Base-by-base conservation (phyloP, 2,329 filamentous ascomycete genomes). In the Sporothrix brasiliensis region DNA sequence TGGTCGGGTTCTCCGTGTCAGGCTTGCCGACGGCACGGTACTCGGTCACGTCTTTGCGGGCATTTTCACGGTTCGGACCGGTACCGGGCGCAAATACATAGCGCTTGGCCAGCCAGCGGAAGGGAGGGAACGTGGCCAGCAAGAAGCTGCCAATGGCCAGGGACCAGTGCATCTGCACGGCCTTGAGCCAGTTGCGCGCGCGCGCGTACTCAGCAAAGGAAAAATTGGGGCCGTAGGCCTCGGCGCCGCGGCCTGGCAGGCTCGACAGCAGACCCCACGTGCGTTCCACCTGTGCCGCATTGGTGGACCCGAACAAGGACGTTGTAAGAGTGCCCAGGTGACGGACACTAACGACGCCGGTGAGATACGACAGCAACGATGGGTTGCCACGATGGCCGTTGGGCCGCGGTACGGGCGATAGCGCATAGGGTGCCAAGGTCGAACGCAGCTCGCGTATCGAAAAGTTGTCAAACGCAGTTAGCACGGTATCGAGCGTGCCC, bases 401-500 rank as follows among this genome's bases (percentile, higher is more conserved):
- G 5, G 79, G 74, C 67, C 85, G 83, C 2, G 83, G 81, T 14
- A 88, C 76, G 0, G 89, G 88, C 0, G 88, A 90, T 11, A 87
- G 78, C 0, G 84, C 84, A 75, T 84, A 90, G 16, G 88, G 87
- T 30, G 78, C 77, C 69, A 80, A 77, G 1, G 85, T 79, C 3
- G 78, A 79, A 16, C 75, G 76, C 6, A 90, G 73, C 68, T 89
- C 79, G 63, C 81, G 79, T 21, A 86, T 67, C 27, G 80, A 79
- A 75, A 84, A 88, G 60, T 79, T 78, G 34, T 90, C 87, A 70
- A 88, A 82, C 27, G 88, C 74, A 61, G 77, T 85, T 16, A 97
- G 78, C 4, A 89, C 81, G 0, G 92, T 93, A 47, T 87, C 84
- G 4, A 94, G 79, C 1, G 91, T 90, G 61, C 89, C 89, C n/a